These are phyloP conservation scores for Nicotiana sylvestris DNA, from an alignment of 257 asterid genomes.

Conservation along the genomic window DNA sequence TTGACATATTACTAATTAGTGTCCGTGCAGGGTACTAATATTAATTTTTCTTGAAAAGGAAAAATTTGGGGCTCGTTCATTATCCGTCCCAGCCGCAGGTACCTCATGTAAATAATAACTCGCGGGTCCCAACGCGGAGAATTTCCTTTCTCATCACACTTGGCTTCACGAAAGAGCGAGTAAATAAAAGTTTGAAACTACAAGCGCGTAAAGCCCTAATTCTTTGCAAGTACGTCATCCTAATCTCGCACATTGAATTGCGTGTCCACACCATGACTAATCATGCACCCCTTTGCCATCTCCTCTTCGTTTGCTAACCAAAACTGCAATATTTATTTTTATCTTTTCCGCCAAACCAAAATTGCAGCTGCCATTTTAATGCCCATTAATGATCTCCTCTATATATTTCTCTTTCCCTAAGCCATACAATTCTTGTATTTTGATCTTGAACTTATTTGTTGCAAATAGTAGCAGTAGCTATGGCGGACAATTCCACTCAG, in stretches of 20 bases:
- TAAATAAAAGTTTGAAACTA: not conserved
- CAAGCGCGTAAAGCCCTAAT: not conserved
- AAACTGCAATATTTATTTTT: not conserved
- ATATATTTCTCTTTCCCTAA: not conserved
- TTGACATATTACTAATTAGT: too few relatives aligned
- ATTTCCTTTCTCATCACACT: not conserved
- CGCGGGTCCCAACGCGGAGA: not conserved
- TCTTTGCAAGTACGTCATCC: not conserved
- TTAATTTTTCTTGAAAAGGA: too few relatives aligned
- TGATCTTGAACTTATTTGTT: not conserved
- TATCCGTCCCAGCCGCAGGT: too few relatives aligned
- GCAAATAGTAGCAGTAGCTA: not conserved
- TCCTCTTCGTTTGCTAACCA: not conserved
- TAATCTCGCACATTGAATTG: not conserved
- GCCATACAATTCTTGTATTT: not conserved
- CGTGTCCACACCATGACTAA: not conserved
- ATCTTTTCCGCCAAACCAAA: not conserved
- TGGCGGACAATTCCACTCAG: slow-evolving; percentile 22
- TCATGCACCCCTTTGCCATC: not conserved
- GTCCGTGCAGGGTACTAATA: too few relatives aligned
- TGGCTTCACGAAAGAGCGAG: not conserved
- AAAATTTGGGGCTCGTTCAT: too few relatives aligned
- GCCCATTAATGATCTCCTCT: not conserved
- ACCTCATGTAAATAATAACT: not conserved
- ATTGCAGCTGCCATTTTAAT: not conserved